phyloP scores from a whole-genome alignment of 768 basidiomycete genomes.

The Mycena sanguinolenta region DNA sequence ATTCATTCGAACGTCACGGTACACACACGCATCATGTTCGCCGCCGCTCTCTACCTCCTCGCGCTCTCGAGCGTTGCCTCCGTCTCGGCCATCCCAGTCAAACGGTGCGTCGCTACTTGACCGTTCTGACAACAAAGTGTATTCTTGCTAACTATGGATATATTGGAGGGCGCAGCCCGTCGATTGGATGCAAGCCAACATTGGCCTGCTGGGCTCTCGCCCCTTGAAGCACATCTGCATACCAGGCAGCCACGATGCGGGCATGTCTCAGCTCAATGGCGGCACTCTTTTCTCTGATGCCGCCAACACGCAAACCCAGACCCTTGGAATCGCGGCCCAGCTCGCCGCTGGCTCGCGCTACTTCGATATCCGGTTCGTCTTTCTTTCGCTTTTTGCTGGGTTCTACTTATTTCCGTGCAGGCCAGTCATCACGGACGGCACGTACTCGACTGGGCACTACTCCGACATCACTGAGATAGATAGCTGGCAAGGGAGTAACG shows the following conservation, averaged over 20 bases:
- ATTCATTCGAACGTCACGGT: background rate
- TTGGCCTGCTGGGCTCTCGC: constrained; percentile 19
- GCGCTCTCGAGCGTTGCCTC: constrained; percentile 20
- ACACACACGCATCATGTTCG: constrained; percentile 13
- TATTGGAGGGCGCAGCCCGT: constrained; percentile 21
- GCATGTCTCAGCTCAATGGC: constrained; percentile 16
- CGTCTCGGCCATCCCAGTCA: constrained; percentile 21
- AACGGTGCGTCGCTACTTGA: constrained; percentile 7
- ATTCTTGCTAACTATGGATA: background rate
- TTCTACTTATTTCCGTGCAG: background rate
- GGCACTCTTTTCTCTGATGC: constrained; percentile 23
- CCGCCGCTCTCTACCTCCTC: constrained; percentile 10
- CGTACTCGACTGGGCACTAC: constrained; percentile 18
- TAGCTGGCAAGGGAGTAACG: constrained; percentile 27
- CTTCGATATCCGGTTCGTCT: constrained; percentile 18
- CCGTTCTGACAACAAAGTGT: background rate
- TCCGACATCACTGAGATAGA: constrained; percentile 17
- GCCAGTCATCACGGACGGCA: constrained; percentile 17
- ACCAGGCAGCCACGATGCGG: constrained; percentile 26
- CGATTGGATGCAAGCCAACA: constrained; percentile 27
- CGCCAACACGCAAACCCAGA: constrained; percentile 24
- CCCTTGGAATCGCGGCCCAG: constrained; percentile 18
- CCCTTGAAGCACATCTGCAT: constrained; percentile 15
- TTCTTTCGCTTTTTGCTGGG: too few relatives aligned
- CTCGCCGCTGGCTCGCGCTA: constrained; percentile 19